These are phyloP conservation scores for Pseudocercospora fuligena DNA, from an alignment of 2,329 filamentous ascomycete genomes.

Conservation along the genomic window DNA sequence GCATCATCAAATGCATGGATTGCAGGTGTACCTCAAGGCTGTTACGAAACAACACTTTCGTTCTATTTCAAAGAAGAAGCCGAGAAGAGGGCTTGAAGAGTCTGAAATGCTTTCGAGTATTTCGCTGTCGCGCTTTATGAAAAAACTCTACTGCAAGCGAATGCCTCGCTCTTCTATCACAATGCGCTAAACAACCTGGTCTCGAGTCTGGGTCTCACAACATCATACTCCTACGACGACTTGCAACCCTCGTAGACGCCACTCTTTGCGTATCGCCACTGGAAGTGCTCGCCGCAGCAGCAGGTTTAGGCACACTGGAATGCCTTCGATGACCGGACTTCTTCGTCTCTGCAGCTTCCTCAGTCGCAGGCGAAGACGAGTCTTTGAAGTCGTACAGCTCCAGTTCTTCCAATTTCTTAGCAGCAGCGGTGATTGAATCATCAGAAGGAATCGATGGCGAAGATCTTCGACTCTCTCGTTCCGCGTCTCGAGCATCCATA, in stretches of 20 bases:
- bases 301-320: constrained; percentile 33
- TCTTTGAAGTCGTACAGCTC: constrained; percentile 44
- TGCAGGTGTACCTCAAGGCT: no score
- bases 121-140: neutral
- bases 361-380: constrained; percentile 32
- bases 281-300: neutral
- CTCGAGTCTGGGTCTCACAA: constrained; percentile 25
- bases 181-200: neutral
- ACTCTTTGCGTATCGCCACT: neutral
- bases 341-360: constrained; percentile 8
- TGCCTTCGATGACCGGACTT: constrained; percentile 30
- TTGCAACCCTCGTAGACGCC: constrained; percentile 33
- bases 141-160: neutral
- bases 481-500: constrained; percentile 10
- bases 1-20: no score
- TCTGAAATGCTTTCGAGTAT: neutral
- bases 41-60: no score
- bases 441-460: constrained; percentile 5
- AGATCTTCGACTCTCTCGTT: constrained; percentile 10
- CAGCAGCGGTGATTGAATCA: constrained; percentile 27
- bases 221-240: constrained; percentile 43
- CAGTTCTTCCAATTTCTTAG: constrained; percentile 36
- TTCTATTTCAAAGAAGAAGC: no score
- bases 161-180: no score
- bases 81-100: no score